phyloP scores from a whole-genome alignment of 2,329 filamentous ascomycete genomes.

The Xylaria multiplex region DNA sequence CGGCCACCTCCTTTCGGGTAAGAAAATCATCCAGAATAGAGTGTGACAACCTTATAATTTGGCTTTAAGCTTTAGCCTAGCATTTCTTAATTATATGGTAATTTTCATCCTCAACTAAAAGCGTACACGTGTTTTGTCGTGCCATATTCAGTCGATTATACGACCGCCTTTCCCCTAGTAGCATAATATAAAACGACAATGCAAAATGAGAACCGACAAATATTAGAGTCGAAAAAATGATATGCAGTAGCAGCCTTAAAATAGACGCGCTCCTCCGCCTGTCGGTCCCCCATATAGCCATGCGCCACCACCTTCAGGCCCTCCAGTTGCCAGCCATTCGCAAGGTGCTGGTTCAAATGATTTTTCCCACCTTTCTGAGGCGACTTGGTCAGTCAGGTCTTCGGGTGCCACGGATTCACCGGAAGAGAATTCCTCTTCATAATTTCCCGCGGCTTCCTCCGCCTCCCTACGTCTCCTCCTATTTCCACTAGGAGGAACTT shows the following conservation, averaged over 20 bases:
- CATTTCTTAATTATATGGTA: too few relatives aligned
- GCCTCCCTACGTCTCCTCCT: neutral
- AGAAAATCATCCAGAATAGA: too few relatives aligned
- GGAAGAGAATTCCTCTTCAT: slow-evolving; percentile 1
- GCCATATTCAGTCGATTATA: too few relatives aligned
- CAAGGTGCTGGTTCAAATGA: slow-evolving; percentile 14
- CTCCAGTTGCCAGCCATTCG: slow-evolving; percentile 17
- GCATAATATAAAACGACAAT: too few relatives aligned
- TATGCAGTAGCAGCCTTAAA: neutral
- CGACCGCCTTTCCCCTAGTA: too few relatives aligned
- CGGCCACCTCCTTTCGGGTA: too few relatives aligned
- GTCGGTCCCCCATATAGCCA: neutral
- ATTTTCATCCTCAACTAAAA: too few relatives aligned
- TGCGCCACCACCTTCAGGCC: slow-evolving; percentile 6
- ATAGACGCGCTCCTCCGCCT: slow-evolving; percentile 9
- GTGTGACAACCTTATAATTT: too few relatives aligned
- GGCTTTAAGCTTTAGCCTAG: too few relatives aligned
- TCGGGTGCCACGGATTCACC: neutral
- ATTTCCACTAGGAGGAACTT: neutral
- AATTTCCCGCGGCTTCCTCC: neutral
- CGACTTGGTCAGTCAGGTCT: slow-evolving; percentile 4
- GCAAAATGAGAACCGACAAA: too few relatives aligned
- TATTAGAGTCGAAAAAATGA: too few relatives aligned
- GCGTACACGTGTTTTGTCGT: too few relatives aligned
- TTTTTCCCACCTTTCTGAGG: slow-evolving; percentile 6